Percentiles rank a stretch among this genome's conserved stretches.
These are phyloP conservation scores for Rhizophora apiculata DNA, from an alignment of 345 rosid genomes.

Conservation along the genomic window DNA sequence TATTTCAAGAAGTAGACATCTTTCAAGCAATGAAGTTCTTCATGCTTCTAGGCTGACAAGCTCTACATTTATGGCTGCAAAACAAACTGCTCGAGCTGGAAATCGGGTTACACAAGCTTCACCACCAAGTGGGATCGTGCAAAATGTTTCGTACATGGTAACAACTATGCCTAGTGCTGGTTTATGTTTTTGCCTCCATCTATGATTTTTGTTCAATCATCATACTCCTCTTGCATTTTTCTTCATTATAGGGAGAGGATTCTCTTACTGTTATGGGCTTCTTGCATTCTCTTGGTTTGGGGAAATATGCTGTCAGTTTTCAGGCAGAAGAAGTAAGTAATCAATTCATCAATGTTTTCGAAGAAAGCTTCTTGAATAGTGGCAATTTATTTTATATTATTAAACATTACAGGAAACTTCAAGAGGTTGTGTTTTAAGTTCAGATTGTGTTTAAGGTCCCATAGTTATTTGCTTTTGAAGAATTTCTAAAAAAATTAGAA, in stretches of 20 bases:
- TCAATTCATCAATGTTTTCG: not conserved
- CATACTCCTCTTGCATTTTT: not conserved
- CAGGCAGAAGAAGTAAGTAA: slow-evolving; percentile 60
- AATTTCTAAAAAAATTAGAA: too few relatives aligned
- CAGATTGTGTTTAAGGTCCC: not conserved
- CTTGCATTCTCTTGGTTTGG: slow-evolving; percentile 51
- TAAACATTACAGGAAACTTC: not conserved
- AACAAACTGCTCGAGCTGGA: slow-evolving; percentile 8
- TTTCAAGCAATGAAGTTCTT: slow-evolving; percentile 3
- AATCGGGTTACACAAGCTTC: slow-evolving; percentile 11
- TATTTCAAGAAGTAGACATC: slow-evolving; percentile 9
- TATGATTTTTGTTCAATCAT: not conserved
- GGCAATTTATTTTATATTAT: not conserved
- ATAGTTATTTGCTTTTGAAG: not conserved
- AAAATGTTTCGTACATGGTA: slow-evolving; percentile 32
- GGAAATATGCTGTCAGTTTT: slow-evolving; percentile 40
- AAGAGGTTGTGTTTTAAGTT: not conserved
- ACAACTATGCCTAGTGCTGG: not conserved
- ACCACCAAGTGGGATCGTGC: slow-evolving; percentile 22
- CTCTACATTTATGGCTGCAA: slow-evolving; percentile 1
- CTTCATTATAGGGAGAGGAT: slow-evolving; percentile 33
- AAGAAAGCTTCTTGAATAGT: not conserved
- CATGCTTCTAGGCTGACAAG: slow-evolving; percentile 17
- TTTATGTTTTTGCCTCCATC: not conserved
- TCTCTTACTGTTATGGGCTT: slow-evolving; percentile 32